These are phyloP conservation scores for Ceratobasidium sp. DNA, from an alignment of 1,284 basidiomycete genomes.

Conservation along the genomic window DNA sequence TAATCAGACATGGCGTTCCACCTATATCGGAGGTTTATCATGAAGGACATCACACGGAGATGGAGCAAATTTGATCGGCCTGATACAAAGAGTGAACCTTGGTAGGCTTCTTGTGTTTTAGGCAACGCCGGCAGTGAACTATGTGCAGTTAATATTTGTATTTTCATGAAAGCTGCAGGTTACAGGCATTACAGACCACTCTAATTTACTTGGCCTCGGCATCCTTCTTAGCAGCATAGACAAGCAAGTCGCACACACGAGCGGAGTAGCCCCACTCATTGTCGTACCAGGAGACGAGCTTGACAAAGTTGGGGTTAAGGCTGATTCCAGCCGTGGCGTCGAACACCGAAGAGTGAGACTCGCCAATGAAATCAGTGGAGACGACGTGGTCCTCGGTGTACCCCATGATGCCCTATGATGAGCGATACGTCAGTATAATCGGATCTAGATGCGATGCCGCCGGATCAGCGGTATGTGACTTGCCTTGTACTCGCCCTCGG, in stretches of 20 bases:
- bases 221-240: conserved; percentile 82
- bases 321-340: conserved; percentile 94
- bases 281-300: conserved; percentile 96
- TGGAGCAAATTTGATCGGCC: no score
- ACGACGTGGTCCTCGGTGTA: conserved; percentile 97
- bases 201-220: conserved; percentile 38
- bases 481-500: conserved; percentile 67
- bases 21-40: no score
- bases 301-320: conserved; percentile 93
- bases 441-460: not conserved
- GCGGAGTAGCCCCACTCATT: conserved; percentile 97
- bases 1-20: no score
- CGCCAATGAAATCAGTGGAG: conserved; percentile 91
- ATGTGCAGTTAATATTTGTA: not conserved
- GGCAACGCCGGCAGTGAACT: not conserved
- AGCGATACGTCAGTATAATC: not conserved
- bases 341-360: conserved; percentile 82
- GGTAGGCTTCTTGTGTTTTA: no score
- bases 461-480: not conserved
- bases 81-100: no score
- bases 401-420: conserved; percentile 76
- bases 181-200: not conserved
- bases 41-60: no score
- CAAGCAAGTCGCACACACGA: conserved; percentile 91
- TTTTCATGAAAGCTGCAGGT: not conserved